A percentile compares a stretch with the other conserved stretches of the same genome.
phyloP scores from a whole-genome alignment of 306 rosid genomes.

The Casuarina glauca region DNA sequence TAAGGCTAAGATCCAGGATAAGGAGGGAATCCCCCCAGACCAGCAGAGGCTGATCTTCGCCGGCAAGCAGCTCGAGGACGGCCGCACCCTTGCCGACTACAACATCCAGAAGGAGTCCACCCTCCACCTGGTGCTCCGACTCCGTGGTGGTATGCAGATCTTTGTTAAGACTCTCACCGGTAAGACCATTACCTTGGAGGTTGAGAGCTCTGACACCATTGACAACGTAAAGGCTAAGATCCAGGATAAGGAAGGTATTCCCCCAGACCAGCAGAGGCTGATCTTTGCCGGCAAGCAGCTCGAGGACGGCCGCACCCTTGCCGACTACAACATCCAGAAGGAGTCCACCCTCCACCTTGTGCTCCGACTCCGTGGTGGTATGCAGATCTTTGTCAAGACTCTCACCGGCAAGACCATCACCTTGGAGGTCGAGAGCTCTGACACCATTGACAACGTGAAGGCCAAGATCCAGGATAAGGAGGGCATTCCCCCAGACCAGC shows the following conservation, averaged over 20 bases:
- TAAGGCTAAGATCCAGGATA: conserved; percentile 47
- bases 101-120: conserved; percentile 51
- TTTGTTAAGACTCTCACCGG: conserved; percentile 43
- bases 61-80: conserved; percentile 45
- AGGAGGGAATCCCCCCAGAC: conserved; percentile 49
- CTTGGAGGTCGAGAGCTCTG: conserved; percentile 47
- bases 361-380: conserved; percentile 41
- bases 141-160: conserved; percentile 48
- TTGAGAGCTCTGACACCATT: conserved; percentile 24
- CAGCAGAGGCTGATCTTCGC: conserved; percentile 46
- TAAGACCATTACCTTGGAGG: conserved; percentile 44
- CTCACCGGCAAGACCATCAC: conserved; percentile 53
- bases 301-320: conserved; percentile 29
- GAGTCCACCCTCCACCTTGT: conserved; percentile 36
- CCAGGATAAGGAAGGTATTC: too few species aligned
- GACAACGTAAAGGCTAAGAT: too few species aligned
- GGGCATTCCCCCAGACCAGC: conserved; percentile 51
- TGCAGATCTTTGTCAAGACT: conserved; percentile 30
- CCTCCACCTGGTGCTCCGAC: conserved; percentile 45
- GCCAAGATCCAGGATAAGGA: conserved; percentile 52
- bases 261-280: too few species aligned
- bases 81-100: conserved; percentile 43
- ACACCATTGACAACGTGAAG: conserved; percentile 47
- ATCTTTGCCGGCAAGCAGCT: conserved; percentile 28
- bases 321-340: conserved; percentile 32